Evolutionary conservation across 2,329 filamentous ascomycete genomes (phyloP), one percentile per base, ranked within the genome.

Genomic region (Trichothecium sympodiale): DNA sequence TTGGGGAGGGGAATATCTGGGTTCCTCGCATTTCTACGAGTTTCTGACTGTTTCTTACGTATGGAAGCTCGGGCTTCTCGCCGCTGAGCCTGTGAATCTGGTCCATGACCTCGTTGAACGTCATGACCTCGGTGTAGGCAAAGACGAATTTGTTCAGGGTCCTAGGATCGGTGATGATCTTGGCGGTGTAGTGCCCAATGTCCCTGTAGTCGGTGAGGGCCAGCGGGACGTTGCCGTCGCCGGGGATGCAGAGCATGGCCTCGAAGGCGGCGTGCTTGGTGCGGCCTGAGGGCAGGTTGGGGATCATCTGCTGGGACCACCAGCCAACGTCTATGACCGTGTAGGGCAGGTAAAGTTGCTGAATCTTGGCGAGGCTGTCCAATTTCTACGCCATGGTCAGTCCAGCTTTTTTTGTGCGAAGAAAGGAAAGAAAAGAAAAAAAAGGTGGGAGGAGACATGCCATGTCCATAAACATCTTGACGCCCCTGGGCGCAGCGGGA

Each of bases 311-410:
- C 44, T 74, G 68, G 46, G 71, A 68, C 73, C 72, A 77, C 56
- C 58, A 72, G n/a, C 71, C 72, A 9, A 74, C 61, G 41, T 77
- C 71, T 33, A 76, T 64, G 45, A 71, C 55, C 5, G 72, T 76
- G 52, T 67, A 77, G 0, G 68, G 67, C 1, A 77, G 56, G 23
- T 56, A 51, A 2, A 67, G 46, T 35, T 57, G 51, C 44, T 65
- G 63, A 39, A 74, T 56, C 36, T 67, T 59, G 38, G 69, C 60
- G 46, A 67, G 60, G 12, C 73, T 55, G 3, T 56, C 51, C 42
- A 74, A 66, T 56, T 75, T 75, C 49, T 50, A 4, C 33, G 15
- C 6, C 20, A 10, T 25, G 20, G 20, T 25, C 20, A 25, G 20
- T 25, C 20, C 10, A 6, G 20, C 20, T 25, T 10, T 6, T 25